A percentile compares a stretch with the other conserved stretches of the same genome.
Evolutionary conservation across 2,329 filamentous ascomycete genomes (phyloP).

Genomic region (Sclerotinia borealis): DNA sequence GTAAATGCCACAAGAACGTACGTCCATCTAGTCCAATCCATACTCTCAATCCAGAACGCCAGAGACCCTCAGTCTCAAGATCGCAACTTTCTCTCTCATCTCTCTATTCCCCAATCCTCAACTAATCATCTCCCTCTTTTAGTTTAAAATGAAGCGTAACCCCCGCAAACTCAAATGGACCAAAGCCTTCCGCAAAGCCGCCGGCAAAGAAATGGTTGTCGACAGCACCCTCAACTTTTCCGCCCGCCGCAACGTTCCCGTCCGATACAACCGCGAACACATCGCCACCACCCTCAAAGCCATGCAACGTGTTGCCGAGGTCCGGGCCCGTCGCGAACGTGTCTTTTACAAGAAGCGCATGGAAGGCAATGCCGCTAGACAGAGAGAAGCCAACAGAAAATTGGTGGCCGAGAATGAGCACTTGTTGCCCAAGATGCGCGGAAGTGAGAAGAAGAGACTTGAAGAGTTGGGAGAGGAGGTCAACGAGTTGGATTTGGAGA

Average conservation of each 20-base stretch:
- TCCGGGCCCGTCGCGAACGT: conserved; percentile 74
- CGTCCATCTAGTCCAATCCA: neutral
- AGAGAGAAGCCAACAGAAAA: conserved; percentile 75
- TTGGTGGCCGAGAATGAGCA: conserved; percentile 90
- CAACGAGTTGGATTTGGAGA: conserved; percentile 47
- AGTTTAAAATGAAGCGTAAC: conserved; percentile 98
- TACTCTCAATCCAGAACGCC: neutral
- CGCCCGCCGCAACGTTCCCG: conserved; percentile 85
- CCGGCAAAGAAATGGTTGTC: conserved; percentile 84
- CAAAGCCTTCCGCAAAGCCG: conserved; percentile 80
- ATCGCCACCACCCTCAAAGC: conserved; percentile 81
- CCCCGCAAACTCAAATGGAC: conserved; percentile 97
- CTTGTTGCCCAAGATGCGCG: conserved; percentile 69
- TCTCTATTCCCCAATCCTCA: neutral
- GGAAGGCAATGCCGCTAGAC: conserved; percentile 79
- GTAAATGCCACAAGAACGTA: conserved; percentile 42
- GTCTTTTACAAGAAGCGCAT: conserved; percentile 93
- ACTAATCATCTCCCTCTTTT: neutral
- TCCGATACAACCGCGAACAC: conserved; percentile 92
- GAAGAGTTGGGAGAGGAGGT: conserved; percentile 41
- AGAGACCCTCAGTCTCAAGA: neutral
- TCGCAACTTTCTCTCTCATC: neutral
- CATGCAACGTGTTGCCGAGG: conserved; percentile 86
- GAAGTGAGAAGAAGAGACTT: conserved; percentile 54
- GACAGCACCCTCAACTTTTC: conserved; percentile 91